A percentile compares a stretch with the other conserved stretches of the same genome.
Evolutionary conservation across 768 basidiomycete species (phyloP).

Genomic region (Mycena galopus): DNA sequence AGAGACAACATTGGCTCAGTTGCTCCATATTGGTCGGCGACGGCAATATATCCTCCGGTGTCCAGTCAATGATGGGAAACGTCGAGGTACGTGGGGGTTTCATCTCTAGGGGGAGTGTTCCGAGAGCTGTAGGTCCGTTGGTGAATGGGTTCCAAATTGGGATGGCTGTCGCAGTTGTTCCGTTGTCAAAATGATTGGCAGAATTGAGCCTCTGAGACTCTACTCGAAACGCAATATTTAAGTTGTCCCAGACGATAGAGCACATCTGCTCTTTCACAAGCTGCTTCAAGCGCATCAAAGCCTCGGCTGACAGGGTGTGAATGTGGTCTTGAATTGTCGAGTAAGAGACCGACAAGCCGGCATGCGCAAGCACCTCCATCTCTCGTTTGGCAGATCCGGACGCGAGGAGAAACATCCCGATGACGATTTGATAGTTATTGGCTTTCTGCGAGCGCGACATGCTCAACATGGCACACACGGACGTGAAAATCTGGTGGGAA

Average conservation of each 20-base stretch:
- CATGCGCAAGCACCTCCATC: slow-evolving; percentile 45
- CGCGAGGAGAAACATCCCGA: slow-evolving; percentile 47
- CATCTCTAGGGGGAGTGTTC: slow-evolving; percentile 17
- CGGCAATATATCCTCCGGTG: slow-evolving; percentile 6
- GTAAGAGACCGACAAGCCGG: slow-evolving; percentile 43
- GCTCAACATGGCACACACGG: slow-evolving; percentile 39
- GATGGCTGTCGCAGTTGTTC: too few species aligned
- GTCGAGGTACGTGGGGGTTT: slow-evolving; percentile 32
- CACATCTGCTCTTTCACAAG: slow-evolving; percentile 15
- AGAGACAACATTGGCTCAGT: not conserved
- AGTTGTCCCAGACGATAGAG: slow-evolving; percentile 16
- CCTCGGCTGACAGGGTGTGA: slow-evolving; percentile 36
- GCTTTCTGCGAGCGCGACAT: slow-evolving; percentile 32
- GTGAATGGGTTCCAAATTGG: too few species aligned
- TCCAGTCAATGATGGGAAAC: not conserved
- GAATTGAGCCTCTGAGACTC: too few species aligned
- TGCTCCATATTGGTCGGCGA: not conserved
- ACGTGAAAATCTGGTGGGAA: slow-evolving; percentile 41
- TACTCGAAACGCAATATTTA: not conserved
- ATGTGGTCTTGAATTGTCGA: slow-evolving; percentile 38
- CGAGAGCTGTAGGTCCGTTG: slow-evolving; percentile 25
- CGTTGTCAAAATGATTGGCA: too few species aligned
- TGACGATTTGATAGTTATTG: slow-evolving; percentile 39
- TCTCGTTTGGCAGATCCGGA: slow-evolving; percentile 37
- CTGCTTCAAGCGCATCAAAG: slow-evolving; percentile 37